Percentiles rank a stretch among this genome's conserved stretches.
These are phyloP conservation scores for Lichtheimia ornata DNA, from an alignment of 371 early-diverging fungal genomes.

Conservation along the genomic window DNA sequence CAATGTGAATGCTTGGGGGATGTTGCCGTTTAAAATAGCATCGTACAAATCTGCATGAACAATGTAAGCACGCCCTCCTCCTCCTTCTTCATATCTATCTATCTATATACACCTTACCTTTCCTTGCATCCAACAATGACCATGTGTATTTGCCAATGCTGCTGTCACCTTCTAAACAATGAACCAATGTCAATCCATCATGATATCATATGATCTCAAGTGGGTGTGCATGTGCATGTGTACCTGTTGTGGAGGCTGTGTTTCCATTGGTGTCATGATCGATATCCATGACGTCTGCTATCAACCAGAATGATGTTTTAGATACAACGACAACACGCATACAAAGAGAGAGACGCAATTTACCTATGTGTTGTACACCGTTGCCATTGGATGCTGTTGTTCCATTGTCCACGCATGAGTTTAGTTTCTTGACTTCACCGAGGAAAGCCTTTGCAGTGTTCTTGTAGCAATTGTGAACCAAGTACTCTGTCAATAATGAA, in stretches of 20 bases:
- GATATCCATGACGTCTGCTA: slow-evolving; percentile 13
- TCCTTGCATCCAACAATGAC: slow-evolving; percentile 41
- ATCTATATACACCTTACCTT: slow-evolving; percentile 18
- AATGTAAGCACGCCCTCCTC: background rate
- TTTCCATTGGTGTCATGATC: background rate
- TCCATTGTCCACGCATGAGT: slow-evolving; percentile 11
- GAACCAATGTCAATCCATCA: background rate
- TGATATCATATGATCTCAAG: background rate
- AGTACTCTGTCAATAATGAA: slow-evolving; percentile 46
- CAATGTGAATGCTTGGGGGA: slow-evolving; percentile 33
- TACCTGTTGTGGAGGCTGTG: too few species aligned
- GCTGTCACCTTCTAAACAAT: background rate
- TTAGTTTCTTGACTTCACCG: slow-evolving; percentile 40
- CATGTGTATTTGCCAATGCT: slow-evolving; percentile 19
- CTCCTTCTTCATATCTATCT: background rate
- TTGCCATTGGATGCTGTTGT: slow-evolving; percentile 13
- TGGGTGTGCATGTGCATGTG: too few species aligned
- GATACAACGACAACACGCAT: background rate
- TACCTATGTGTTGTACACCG: background rate
- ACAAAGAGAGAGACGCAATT: background rate
- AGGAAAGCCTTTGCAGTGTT: slow-evolving; percentile 64
- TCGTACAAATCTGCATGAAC: slow-evolving; percentile 24
- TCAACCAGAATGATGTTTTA: background rate
- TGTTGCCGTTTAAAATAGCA: slow-evolving; percentile 32
- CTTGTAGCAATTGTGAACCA: slow-evolving; percentile 62